Conservation (phyloP, 257 asterid genomes). For the Thymus quinquecostatus region DNA sequence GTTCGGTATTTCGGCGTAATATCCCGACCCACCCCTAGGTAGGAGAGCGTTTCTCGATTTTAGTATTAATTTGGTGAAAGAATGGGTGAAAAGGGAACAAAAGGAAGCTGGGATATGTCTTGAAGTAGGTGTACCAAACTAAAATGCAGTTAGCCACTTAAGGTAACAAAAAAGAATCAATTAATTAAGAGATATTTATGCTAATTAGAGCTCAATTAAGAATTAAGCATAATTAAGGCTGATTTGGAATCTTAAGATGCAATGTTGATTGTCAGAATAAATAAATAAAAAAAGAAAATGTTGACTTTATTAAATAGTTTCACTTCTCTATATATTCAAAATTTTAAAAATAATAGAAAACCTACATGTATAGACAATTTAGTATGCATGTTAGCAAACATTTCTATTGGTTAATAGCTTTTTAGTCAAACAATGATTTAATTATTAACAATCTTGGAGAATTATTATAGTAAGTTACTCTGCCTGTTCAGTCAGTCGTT, state of each 20-base stretch:
- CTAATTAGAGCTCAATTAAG: background rate
- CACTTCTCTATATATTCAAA: too few relatives aligned
- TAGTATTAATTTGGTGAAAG: background rate
- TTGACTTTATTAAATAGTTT: too few relatives aligned
- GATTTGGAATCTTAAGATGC: conserved; percentile 3
- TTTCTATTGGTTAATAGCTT: background rate
- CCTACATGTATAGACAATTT: too few relatives aligned
- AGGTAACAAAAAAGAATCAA: background rate
- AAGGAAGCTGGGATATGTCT: background rate
- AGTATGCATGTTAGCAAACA: background rate
- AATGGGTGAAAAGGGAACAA: background rate
- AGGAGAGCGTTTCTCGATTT: background rate
- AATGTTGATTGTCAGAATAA: background rate
- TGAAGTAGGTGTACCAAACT: conserved; percentile 18
- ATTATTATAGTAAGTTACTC: background rate
- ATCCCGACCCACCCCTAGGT: too few relatives aligned
- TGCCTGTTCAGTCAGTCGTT: too few relatives aligned
- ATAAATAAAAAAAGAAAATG: background rate
- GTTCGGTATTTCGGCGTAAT: too few relatives aligned
- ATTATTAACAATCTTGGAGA: background rate
- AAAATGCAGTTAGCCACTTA: background rate
- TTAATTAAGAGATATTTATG: background rate
- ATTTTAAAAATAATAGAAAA: too few relatives aligned
- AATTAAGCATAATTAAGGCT: background rate
- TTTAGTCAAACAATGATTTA: conserved; percentile 15